Evolutionary conservation across 2,329 filamentous ascomycete species (phyloP).

Genomic region (Pseudopyricularia javanii): DNA sequence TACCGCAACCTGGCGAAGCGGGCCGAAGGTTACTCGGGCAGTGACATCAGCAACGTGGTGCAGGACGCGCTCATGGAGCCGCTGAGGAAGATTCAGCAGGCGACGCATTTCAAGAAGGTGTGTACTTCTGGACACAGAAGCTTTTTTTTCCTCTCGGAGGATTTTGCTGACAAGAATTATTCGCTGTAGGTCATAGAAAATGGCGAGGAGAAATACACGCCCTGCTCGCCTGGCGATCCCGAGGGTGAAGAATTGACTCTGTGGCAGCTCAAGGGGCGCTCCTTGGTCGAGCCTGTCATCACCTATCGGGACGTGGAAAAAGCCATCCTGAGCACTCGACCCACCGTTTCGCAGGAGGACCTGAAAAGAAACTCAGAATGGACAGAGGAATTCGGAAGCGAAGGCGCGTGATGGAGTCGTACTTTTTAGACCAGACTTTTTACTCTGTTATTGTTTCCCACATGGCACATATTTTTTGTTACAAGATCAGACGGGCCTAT

Average conservation of each 20-base stretch:
- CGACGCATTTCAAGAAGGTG: slow-evolving; percentile 95
- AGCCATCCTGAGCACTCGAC: slow-evolving; percentile 76
- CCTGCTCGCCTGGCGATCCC: slow-evolving; percentile 83
- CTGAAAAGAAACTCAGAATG: slow-evolving; percentile 76
- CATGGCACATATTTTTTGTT: neutral
- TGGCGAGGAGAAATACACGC: slow-evolving; percentile 58
- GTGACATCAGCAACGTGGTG: slow-evolving; percentile 90
- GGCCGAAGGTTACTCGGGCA: slow-evolving; percentile 90
- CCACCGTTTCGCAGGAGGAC: slow-evolving; percentile 83
- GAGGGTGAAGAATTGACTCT: slow-evolving; percentile 89
- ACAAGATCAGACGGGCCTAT: neutral
- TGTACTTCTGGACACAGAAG: slow-evolving; percentile 8
- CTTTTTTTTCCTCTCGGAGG: neutral
- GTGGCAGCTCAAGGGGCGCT: slow-evolving; percentile 73
- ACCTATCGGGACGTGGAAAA: slow-evolving; percentile 87
- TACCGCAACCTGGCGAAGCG: slow-evolving; percentile 68
- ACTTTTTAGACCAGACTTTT: neutral
- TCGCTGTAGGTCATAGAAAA: slow-evolving; percentile 64
- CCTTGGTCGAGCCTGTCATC: slow-evolving; percentile 76
- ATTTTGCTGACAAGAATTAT: too few species aligned
- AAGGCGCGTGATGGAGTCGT: slow-evolving; percentile 43
- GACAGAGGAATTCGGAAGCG: slow-evolving; percentile 93
- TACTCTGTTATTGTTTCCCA: neutral
- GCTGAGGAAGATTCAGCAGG: slow-evolving; percentile 89
- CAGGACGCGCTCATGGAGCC: slow-evolving; percentile 97